phyloP scores from a whole-genome alignment of 345 rosid species.

The Moricandia moricandioides region DNA sequence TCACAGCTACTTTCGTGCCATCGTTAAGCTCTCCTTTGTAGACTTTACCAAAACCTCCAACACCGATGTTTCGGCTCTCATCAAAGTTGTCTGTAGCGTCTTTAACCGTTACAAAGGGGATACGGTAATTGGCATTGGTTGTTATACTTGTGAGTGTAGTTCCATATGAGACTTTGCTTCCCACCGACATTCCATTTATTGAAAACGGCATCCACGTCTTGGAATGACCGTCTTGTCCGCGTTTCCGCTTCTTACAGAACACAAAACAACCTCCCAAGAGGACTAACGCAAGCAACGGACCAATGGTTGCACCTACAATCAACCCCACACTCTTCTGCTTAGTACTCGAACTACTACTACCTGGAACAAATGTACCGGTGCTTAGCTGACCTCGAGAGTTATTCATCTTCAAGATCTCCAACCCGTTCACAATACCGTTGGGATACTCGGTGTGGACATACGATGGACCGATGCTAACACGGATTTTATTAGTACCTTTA shows the following conservation, averaged over 20 bases:
- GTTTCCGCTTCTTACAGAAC: conserved; percentile 34
- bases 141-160: conserved; percentile 25
- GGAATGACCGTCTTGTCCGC: conserved; percentile 13
- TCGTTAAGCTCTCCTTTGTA: conserved; percentile 49
- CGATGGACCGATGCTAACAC: conserved; percentile 40
- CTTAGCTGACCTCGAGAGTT: conserved; percentile 32
- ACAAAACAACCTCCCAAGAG: conserved; percentile 28
- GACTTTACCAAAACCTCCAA: conserved; percentile 54
- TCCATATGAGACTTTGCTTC: conserved; percentile 26
- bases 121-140: conserved; percentile 42
- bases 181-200: conserved; percentile 25
- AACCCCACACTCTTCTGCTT: conserved; percentile 7
- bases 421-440: conserved; percentile 49
- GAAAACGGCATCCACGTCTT: conserved; percentile 42
- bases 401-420: conserved; percentile 53
- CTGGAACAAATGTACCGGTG: background rate
- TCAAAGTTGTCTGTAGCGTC: conserved; percentile 51
- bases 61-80: conserved; percentile 39
- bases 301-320: conserved; percentile 27
- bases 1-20: conserved; percentile 48
- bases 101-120: conserved; percentile 44
- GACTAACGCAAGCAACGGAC: conserved; percentile 26
- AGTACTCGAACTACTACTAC: background rate
- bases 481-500: conserved; percentile 12
- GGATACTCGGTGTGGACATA: conserved; percentile 25